Evolutionary conservation across 768 basidiomycete genomes (phyloP).

Genomic region (Phaeotremella skinneri): DNA sequence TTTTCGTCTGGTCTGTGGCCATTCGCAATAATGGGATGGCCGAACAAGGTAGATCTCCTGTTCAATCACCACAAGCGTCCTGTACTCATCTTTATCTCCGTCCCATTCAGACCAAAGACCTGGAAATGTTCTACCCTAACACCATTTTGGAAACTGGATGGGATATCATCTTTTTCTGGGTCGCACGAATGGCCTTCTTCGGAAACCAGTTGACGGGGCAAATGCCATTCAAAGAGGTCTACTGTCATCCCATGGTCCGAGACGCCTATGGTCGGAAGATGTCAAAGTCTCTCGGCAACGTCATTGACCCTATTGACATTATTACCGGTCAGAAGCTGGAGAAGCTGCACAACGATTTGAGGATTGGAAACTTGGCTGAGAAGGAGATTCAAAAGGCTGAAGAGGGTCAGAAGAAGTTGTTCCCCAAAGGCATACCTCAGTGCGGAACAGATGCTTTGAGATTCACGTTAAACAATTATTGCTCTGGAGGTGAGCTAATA

Average conservation of each 20-base stretch:
- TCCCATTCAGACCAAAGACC: slow-evolving; percentile 65
- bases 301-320: slow-evolving; percentile 94
- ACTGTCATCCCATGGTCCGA: slow-evolving; percentile 97
- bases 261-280: slow-evolving; percentile 99
- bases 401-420: slow-evolving; percentile 96
- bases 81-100: slow-evolving; percentile 20
- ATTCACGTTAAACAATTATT: slow-evolving; percentile 93
- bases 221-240: slow-evolving; percentile 92
- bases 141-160: slow-evolving; percentile 95
- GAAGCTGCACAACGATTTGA: slow-evolving; percentile 75
- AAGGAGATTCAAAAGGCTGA: slow-evolving; percentile 88
- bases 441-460: slow-evolving; percentile 95
- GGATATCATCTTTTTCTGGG: slow-evolving; percentile 99
- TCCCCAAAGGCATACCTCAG: slow-evolving; percentile 97
- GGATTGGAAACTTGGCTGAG: slow-evolving; percentile 88
- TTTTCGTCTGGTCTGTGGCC: slow-evolving; percentile 98
- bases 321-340: slow-evolving; percentile 80
- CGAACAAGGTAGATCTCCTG: slow-evolving; percentile 64
- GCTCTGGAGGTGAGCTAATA: slow-evolving; percentile 66
- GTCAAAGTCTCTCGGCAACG: slow-evolving; percentile 97
- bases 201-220: slow-evolving; percentile 82
- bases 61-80: slow-evolving; percentile 1
- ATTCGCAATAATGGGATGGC: slow-evolving; percentile 97
- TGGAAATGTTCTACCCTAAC: slow-evolving; percentile 79
- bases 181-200: slow-evolving; percentile 94